Evolutionary conservation across 768 basidiomycete species (phyloP).

Genomic region (Tulasnella sp.): DNA sequence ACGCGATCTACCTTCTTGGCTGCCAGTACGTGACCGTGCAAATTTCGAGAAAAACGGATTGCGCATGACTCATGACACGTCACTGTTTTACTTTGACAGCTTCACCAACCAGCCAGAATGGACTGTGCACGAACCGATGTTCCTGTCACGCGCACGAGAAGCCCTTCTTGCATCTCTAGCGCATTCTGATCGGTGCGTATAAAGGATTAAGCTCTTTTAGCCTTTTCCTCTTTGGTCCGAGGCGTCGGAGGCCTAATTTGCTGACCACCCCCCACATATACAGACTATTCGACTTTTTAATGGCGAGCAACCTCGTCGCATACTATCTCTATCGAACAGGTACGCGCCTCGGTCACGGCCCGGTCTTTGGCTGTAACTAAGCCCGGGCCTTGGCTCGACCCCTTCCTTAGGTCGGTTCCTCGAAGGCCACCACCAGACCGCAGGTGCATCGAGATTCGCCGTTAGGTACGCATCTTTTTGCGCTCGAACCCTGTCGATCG

Average conservation of each 20-base stretch:
- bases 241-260: neutral
- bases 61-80: neutral
- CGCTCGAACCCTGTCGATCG: conserved; percentile 14
- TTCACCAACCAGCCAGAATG: conserved; percentile 25
- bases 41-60: neutral
- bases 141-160: conserved; percentile 29
- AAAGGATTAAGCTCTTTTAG: neutral
- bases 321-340: conserved; percentile 34
- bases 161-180: conserved; percentile 26
- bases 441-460: conserved; percentile 32
- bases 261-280: neutral
- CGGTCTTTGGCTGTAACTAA: neutral
- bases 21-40: conserved; percentile 15
- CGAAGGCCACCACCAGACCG: conserved; percentile 34
- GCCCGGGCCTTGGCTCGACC: neutral
- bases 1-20: conserved; percentile 36
- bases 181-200: conserved; percentile 32
- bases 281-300: conserved; percentile 31
- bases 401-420: conserved; percentile 27
- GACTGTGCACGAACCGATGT: conserved; percentile 33
- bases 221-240: neutral
- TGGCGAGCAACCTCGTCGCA: conserved; percentile 32
- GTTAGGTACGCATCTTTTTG: conserved; percentile 11
- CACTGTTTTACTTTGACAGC: neutral
- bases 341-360: conserved; percentile 11